Percentiles rank a stretch among this genome's conserved stretches.
Conservation (phyloP, 805 yeast species). For the Candida oleophila region DNA sequence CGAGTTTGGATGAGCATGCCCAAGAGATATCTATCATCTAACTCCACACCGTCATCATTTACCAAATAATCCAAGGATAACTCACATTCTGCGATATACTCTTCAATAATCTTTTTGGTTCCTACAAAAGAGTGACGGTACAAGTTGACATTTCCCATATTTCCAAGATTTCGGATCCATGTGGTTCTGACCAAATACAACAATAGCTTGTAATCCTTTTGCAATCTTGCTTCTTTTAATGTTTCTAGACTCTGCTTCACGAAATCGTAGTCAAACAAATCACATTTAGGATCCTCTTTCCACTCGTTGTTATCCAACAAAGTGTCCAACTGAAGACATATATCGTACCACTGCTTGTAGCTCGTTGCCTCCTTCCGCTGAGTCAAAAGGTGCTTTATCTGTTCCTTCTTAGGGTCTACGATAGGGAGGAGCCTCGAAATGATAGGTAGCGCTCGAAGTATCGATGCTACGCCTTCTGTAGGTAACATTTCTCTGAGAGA, state of each 20-base stretch:
- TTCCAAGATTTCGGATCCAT: conserved; percentile 82
- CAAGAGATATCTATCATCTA: conserved; percentile 69
- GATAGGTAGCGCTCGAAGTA: conserved; percentile 14
- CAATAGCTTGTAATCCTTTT: conserved; percentile 57
- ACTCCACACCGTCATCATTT: conserved; percentile 32
- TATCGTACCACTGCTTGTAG: conserved; percentile 65
- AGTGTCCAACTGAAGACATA: conserved; percentile 63
- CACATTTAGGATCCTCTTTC: conserved; percentile 63
- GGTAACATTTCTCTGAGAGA: not conserved
- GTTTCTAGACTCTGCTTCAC: conserved; percentile 53
- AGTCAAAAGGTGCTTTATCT: conserved; percentile 21
- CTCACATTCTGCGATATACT: conserved; percentile 77
- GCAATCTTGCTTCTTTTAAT: conserved; percentile 56
- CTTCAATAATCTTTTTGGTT: conserved; percentile 80
- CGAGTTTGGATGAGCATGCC: conserved; percentile 84
- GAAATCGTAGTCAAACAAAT: conserved; percentile 71
- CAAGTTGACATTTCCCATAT: conserved; percentile 77
- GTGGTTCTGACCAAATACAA: conserved; percentile 78
- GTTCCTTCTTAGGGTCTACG: conserved; percentile 19
- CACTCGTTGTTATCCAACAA: conserved; percentile 65
- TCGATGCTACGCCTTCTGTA: not conserved
- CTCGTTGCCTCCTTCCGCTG: conserved; percentile 36
- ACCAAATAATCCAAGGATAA: conserved; percentile 40
- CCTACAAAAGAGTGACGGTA: conserved; percentile 82
- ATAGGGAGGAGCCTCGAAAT: conserved; percentile 18